Base-by-base conservation (phyloP, 805 yeast species). In the Wickerhamiella cacticola region DNA sequence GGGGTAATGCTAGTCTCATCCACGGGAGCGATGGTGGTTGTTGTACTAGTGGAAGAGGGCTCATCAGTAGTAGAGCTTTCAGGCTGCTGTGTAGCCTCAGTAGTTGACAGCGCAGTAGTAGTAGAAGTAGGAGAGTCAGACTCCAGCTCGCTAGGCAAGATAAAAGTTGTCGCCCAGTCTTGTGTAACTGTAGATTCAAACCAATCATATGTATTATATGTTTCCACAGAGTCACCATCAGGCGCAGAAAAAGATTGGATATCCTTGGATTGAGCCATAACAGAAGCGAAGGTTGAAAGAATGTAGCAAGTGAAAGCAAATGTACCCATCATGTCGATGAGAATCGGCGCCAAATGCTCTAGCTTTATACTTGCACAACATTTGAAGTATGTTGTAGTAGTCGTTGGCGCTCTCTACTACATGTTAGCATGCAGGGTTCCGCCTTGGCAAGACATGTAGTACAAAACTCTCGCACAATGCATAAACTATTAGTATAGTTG, bases 151-250 rank as follows among this genome's bases (percentile, higher is more conserved):
- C 23, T 18, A 2, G 46, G 46, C 24, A 43, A 22, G 18, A 40
- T 19, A 16, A 33, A 43, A 24, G 28, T 24, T 10, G 26, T 23
- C 21, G 18, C 21, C 40, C 46, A 43, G 16, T 31, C 39, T 25
- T 43, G 39, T 10, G 33, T 22, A 12, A 33, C 22, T 8, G 38
- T n/a, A 12, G 46, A 43, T 22, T 43, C 46, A 16, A 43, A 33
- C 46, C 46, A 43, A 13, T 43, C 46, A 21, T 21, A 22, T 2
- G 46, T 31, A 34, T n/a, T 29, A 15, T 21, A 43, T 19, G 46
- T 33, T 16, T 13, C 10, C 4, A 41, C 38, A 3, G 26, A 15
- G 1, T 16, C 26, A 9, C 29, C 45, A 8, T 21, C 22, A 15
- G 45, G 28, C 33, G 19, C 45, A 2, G 26, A n/a, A 26, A 10